A percentile compares a stretch with the other conserved stretches of the same genome.
phyloP scores from a whole-genome alignment of 192 early-diverging fungal genomes.

The Podochytrium sp. region DNA sequence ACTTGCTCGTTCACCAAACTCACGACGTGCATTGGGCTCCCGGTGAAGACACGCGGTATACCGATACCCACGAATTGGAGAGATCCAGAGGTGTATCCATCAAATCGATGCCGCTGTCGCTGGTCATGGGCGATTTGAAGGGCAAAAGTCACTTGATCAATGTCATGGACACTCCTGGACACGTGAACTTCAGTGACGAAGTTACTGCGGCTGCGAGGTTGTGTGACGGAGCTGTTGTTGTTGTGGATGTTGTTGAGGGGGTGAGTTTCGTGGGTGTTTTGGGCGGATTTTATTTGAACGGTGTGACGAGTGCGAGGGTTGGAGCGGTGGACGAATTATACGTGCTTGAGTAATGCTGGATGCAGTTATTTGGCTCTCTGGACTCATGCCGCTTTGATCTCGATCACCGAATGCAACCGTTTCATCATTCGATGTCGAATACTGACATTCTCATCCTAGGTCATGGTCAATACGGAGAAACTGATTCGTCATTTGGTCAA shows the following conservation, averaged over 20 bases:
- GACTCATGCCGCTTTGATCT: no score
- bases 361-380: no score
- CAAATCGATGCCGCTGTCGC: constrained; percentile 91
- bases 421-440: no score
- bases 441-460: constrained; percentile 22
- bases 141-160: constrained; percentile 90
- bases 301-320: no score
- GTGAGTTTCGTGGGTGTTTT: no score
- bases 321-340: no score
- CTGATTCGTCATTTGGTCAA: constrained; percentile 80
- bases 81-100: constrained; percentile 87
- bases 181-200: constrained; percentile 95
- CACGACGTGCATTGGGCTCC: constrained; percentile 67
- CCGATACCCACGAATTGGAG: constrained; percentile 92
- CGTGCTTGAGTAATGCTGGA: no score
- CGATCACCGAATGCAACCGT: no score
- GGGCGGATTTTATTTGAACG: no score
- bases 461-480: constrained; percentile 92
- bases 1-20: constrained; percentile 88
- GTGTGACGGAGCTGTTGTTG: constrained; percentile 86
- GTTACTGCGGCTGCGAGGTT: constrained; percentile 83
- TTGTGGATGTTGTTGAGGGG: constrained; percentile 96
- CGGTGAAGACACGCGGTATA: constrained; percentile 71
- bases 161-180: constrained; percentile 93
- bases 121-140: constrained; percentile 86